Evolutionary conservation across 1,284 basidiomycete species (phyloP), one percentile per base, ranked within the genome.

Genomic region (Marasmius fiardii): DNA sequence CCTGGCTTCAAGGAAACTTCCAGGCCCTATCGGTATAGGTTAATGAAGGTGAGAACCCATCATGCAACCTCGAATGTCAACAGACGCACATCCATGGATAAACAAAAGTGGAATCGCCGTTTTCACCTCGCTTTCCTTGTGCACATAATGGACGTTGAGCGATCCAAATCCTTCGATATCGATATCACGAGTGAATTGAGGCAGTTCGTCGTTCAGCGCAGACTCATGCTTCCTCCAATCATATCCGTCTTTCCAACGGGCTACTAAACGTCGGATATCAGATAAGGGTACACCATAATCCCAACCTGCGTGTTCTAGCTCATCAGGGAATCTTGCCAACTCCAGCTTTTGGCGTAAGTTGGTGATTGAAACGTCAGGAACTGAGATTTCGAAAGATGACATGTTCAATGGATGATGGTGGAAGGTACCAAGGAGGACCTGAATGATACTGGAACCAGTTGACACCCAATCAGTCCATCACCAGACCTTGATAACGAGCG

Each of bases 1-100:
- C 48, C 68, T 67, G 12, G 74, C 76, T 67, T 86, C 83, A 28
- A 80, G 61, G 61, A 85, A 84, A 53, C 74, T 71, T 39, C 84
- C 83, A 0, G 84, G 83, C 84, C 84, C 84, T 85, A 28, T 4
- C 49, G 12, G 3, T 16, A 23, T 23, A 45, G 16, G 20, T 4
- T 5, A 6, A 5, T 23, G 14, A 28, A 24, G 11, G 5, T 24
- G 23, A 16, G 26, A 16, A 28, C 1, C 21, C 23, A n/a, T 51
- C 52, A 23, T 31, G 8, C 14, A 52, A 31, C 50, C 21, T 10
- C 16, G 18, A 55, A 24, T 11, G 8, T 39, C 48, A 21, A 4
- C 18, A n/a, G 3, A 71, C 74, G 59, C 55, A 79, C 79, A 82
- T n/a, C 79, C 79, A 62, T 82, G 80, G 7, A 79, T 72, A 58